Evolutionary conservation across 202 grass and related monocot species (phyloP), one percentile per base, ranked within the genome.

Genomic region (Schoenoplectus triqueter): DNA sequence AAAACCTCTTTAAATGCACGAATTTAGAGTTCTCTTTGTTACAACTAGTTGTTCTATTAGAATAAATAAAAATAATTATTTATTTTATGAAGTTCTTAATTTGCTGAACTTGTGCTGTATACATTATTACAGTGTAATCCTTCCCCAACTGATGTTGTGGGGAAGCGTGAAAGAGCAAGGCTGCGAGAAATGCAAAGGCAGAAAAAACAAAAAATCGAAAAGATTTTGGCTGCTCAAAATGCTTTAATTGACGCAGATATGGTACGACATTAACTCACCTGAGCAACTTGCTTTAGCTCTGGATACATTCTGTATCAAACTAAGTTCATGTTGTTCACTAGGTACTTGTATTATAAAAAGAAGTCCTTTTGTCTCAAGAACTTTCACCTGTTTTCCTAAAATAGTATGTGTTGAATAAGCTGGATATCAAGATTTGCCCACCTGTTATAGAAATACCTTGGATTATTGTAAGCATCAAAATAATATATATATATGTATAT

Each of bases 171-270:
- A 63, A 85, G 71, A 71, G 88, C 64, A 64, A 94, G 90, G 86
- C 81, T 94, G 61, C 84, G 87, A 86, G 87, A 94, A 40, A 71
- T 94, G 66, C 80, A 94, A 50, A 89, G 86, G 73, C 67, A 82
- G 66, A 94, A 94, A 80, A 94, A 90, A 70, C 84, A 94, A 80
- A 94, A 91, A 85, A 73, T 94, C 21, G 83, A 90, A 66, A 69
- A 94, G 77, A 91, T 94, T 86, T 59, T 94, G 69, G 80, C 48
- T 20, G 15, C 80, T 10, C 92, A 94, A 79, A 94, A 94, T 88
- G 89, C 89, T 78, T 63, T 83, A 65, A 91, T 94, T 39, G 87
- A 94, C 70, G 92, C 89, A 61, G 92, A 91, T 73, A 94, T 94
- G 92, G 92, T 94, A 78, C 11, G 68, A 84, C 45, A 22, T 78